Evolutionary conservation across 1,284 basidiomycete genomes (phyloP), one percentile per base, ranked within the genome.

Genomic region (Omphalotus olearius): DNA sequence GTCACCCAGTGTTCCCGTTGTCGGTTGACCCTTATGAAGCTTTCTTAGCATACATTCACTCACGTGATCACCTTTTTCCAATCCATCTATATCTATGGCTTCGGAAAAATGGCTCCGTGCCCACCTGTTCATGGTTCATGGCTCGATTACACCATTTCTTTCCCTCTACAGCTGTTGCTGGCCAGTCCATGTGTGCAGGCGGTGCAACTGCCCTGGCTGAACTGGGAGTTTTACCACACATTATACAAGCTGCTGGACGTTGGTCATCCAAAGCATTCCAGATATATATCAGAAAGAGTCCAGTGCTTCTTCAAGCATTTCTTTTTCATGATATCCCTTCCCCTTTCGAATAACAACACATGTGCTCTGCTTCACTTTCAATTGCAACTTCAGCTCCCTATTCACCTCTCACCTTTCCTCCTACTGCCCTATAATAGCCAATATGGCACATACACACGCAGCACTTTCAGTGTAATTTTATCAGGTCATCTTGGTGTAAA

Each of bases 281-380:
- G n/a, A 56, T 57, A 7, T 65, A 65, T 50, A 57, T 65, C 41
- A 50, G 60, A 6, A 60, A 61, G 20, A 54, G 63, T 40, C 60
- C 58, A 1, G 28, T 59, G 11, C 10, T 64, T 0, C 52, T 61
- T 1, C 14, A 47, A 11, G 36, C 46, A 33, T 25, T 47, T 5
- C 33, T 48, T 33, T 23, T 23, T 23, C 23, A 23, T 5, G 5
- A 23, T 23, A 5, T 23, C 23, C 23, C 23, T 23, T 5, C 5
- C 23, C 23, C 23, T 3, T 3, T 23, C 23, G 23, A 23, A 23
- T 23, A 5, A 23, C 23, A 23, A 2, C 23, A 5, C 23, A 23
- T 5, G 23, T 23, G 23, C 5, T 2, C 23, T 5, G 5, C 23
- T 23, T 23, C 23, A 23, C 23, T 5, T 23, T 23, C 23, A 23